These are phyloP conservation scores for Plasmopara viticola DNA, from an alignment of 352 stramenopile species.

Conservation along the genomic window DNA sequence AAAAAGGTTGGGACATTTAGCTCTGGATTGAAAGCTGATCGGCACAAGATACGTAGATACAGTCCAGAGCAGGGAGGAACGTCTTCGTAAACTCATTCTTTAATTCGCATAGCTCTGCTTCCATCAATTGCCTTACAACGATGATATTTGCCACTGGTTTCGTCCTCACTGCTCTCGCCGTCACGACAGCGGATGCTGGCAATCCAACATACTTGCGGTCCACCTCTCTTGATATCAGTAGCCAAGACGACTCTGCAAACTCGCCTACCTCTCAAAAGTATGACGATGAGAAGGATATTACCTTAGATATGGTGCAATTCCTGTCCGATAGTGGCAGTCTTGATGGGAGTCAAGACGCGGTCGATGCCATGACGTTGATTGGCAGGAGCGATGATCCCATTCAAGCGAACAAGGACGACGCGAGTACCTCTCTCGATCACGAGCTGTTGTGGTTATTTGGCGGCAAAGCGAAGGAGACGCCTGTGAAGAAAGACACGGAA, in stretches of 20 bases:
- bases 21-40: neutral
- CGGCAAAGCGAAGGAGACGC: neutral
- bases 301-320: neutral
- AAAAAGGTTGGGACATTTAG: neutral
- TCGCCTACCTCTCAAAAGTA: neutral
- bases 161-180: neutral
- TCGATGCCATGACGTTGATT: neutral
- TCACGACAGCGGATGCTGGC: neutral
- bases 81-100: neutral
- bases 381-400: neutral
- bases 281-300: neutral
- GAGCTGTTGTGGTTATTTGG: neutral
- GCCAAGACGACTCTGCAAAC: neutral
- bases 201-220: neutral
- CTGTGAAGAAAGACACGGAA: neutral
- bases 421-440: neutral
- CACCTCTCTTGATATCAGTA: neutral
- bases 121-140: neutral
- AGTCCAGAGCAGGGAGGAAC: neutral
- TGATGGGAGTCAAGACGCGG: neutral
- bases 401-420: neutral
- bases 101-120: neutral
- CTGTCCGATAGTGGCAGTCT: neutral
- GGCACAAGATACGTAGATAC: neutral
- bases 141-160: neutral